phyloP scores from a whole-genome alignment of 1,139 yeast species.

The Magnusiomyces suaveolens region DNA sequence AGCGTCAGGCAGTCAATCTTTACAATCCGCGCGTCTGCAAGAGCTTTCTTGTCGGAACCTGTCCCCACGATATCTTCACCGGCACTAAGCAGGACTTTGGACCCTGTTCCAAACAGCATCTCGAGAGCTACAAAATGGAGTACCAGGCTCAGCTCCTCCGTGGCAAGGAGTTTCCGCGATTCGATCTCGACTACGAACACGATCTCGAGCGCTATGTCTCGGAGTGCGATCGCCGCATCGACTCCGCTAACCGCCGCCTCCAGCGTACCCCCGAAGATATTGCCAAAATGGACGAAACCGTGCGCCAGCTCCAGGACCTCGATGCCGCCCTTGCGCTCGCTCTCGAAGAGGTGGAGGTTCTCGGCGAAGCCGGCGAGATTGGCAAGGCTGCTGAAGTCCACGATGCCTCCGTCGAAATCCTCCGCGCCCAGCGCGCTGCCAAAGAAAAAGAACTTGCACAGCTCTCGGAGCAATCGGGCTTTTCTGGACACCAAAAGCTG shows the following conservation, averaged over 20 bases:
- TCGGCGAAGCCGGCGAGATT: conserved; percentile 45
- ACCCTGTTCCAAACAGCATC: conserved; percentile 65
- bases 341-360: conserved; percentile 56
- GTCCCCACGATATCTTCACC: conserved; percentile 76
- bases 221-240: conserved; percentile 62
- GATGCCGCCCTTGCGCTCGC: conserved; percentile 61
- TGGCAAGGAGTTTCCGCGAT: conserved; percentile 55
- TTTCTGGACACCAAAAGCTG: conserved; percentile 77
- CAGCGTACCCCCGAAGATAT: conserved; percentile 76
- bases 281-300: conserved; percentile 50
- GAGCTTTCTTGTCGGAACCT: conserved; percentile 72
- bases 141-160: conserved; percentile 50
- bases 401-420: conserved; percentile 30
- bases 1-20: conserved; percentile 33
- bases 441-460: conserved; percentile 44
- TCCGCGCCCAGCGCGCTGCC: conserved; percentile 34
- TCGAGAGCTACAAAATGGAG: conserved; percentile 65
- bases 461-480: conserved; percentile 68
- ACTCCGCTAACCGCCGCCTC: conserved; percentile 53
- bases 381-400: conserved; percentile 43
- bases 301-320: conserved; percentile 55
- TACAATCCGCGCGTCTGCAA: conserved; percentile 67
- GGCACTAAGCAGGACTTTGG: conserved; percentile 84
- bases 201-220: conserved; percentile 47
- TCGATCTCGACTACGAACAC: conserved; percentile 55